Base-by-base conservation (phyloP, 1,284 basidiomycete genomes). In the Porodaedalea pini region DNA sequence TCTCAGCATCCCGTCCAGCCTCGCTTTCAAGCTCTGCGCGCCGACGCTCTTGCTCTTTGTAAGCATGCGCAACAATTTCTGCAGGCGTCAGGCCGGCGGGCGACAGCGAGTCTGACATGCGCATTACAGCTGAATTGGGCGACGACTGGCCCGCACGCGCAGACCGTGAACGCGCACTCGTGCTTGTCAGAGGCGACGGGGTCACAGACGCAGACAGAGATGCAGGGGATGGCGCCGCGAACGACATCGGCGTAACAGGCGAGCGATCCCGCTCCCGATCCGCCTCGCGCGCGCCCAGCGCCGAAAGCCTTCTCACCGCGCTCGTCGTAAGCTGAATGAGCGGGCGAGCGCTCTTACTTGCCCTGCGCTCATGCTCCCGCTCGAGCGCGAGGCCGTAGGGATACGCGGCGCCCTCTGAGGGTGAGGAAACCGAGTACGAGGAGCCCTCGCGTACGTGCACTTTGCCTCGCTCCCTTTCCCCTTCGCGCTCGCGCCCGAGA, bases 61-160 rank as follows among this genome's bases (percentile, higher is more conserved):
- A 86, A 2, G 82, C 81, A 49, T 78, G 77, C 4, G 73, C 78
- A 29, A 86, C 77, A 0, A 78, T 77, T 2, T 78, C 75, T 0
- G 84, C 83, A 2, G 84, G 83, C 0, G 84, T 86, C 4, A 83
- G 70, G 17, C 67, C 56, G 3, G 44, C 37, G 17, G 54, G 48
- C 5, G 56, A 52, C 15, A 55, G 55, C 34, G 54, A 53, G 29
- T 60, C 55, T n/a, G 40, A 34, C 8, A 55, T 31, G 4, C 34
- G 50, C 10, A 25, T 29, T 4, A 56, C 43, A 2, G 43, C 40
- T 8, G 19, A 25, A 25, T 13, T 31, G 25, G 53, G 29, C n/a
- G 32, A 37, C 6, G 49, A 40, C 11, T 51, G 53, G 4, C 10
- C 15, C 3, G 34, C 13, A 36, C 19, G 21, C 3, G 44, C 23